These are phyloP conservation scores for Phaeosphaeria sp. DNA, from an alignment of 2,329 filamentous ascomycete genomes.

Conservation along the genomic window DNA sequence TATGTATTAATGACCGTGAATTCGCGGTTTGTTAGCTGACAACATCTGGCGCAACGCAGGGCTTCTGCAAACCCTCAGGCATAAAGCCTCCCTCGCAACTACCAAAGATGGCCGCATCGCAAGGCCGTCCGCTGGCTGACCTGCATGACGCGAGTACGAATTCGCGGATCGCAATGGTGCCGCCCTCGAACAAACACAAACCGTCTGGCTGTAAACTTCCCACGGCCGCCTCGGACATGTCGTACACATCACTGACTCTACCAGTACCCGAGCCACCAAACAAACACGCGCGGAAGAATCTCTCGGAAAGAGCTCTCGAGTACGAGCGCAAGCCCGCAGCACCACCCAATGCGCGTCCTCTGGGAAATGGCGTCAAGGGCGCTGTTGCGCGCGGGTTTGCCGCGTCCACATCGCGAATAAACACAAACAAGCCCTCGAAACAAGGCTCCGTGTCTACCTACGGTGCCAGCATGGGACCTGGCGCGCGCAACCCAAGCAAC, in stretches of 20 bases:
- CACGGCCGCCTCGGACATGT: slow-evolving; percentile 12
- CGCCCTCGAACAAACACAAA: slow-evolving; percentile 59
- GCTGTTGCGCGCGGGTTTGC: slow-evolving; percentile 50
- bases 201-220: slow-evolving; percentile 54
- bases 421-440: slow-evolving; percentile 51
- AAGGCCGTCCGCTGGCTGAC: slow-evolving; percentile 52
- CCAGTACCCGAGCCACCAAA: slow-evolving; percentile 57
- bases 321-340: slow-evolving; percentile 52
- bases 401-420: slow-evolving; percentile 50
- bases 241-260: slow-evolving; percentile 25
- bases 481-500: slow-evolving; percentile 52
- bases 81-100: slow-evolving; percentile 38
- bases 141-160: slow-evolving; percentile 62
- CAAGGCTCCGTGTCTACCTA: slow-evolving; percentile 57
- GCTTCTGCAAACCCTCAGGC: slow-evolving; percentile 36
- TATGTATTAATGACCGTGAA: slow-evolving; percentile 17
- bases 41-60: slow-evolving; percentile 23
- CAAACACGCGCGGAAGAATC: slow-evolving; percentile 51
- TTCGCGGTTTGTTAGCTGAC: slow-evolving; percentile 19
- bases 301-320: slow-evolving; percentile 57
- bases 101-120: slow-evolving; percentile 29
- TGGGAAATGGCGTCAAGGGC: slow-evolving; percentile 53
- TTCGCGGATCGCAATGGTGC: slow-evolving; percentile 56
- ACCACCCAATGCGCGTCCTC: slow-evolving; percentile 51
- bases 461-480: slow-evolving; percentile 61